Evolutionary conservation across 176 grass and related monocot species (phyloP), one percentile per base, ranked within the genome.

Genomic region (Oryza glaberrima): DNA sequence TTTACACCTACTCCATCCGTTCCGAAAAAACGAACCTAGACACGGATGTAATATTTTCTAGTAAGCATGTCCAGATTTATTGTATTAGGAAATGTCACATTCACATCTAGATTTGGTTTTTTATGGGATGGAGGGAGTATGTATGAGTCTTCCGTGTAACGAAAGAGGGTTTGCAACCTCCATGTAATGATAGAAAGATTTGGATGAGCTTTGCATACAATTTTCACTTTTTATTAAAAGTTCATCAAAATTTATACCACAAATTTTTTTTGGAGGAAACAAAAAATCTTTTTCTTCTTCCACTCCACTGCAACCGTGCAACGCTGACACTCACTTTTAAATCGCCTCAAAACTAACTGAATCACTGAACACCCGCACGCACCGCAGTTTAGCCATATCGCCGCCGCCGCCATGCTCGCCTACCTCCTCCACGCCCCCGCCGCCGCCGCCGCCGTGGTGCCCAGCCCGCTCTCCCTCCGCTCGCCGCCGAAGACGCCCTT

Each of bases 381-480:
- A 11, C 63, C 51, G 22, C 89, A 44, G 58, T 19, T 19, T 30
- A 22, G 74, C 69, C 74, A 65, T 26, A 78, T 67, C 83, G 49
- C 41, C 41, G 30, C 88, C 79, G 46, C 73, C 81, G 85, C 81
- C 89, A 91, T 91, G 89, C 89, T 87, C 81, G 76, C 77, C 81
- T 72, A 88, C 81, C 81, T 87, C 77, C 85, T 88, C 81, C 89
- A 91, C 89, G 70, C 64, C 48, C 80, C 38, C 83, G 48, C 70
- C 40, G 28, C 88, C 77, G n/a, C 88, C 65, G 77, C 69, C 75
- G 38, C 20, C 75, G 74, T 76, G 30, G 54, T 44, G 75, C 84
- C 83, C 11, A 75, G 77, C 90, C 86, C 84, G 82, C 75, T 83
- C 79, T 76, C 76, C 82, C 77, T 83, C 76, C 87, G 49, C 70